phyloP scores from a whole-genome alignment of 345 rosid species.

The Populus deltoides region DNA sequence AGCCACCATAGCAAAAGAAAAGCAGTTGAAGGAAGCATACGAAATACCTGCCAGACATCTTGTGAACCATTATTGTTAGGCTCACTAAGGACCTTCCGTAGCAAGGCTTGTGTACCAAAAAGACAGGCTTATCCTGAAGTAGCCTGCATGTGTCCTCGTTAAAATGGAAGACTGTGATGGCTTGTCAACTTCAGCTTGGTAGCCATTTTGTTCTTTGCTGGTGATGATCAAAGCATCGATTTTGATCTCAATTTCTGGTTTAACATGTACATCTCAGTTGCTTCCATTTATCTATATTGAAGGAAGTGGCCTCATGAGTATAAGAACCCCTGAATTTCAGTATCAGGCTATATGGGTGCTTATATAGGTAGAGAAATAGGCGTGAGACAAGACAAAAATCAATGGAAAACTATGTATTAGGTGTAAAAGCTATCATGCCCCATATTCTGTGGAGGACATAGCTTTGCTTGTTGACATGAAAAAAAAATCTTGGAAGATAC shows the following conservation, averaged over 20 bases:
- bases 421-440: not conserved
- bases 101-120: constrained; percentile 39
- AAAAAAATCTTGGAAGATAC: no score
- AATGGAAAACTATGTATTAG: not conserved
- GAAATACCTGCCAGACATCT: constrained; percentile 4
- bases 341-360: not conserved
- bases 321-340: not conserved
- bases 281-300: not conserved
- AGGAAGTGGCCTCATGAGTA: no score
- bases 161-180: constrained; percentile 27
- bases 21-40: constrained; percentile 15
- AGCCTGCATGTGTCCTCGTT: constrained; percentile 40
- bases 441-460: not conserved
- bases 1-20: constrained; percentile 38
- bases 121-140: constrained; percentile 43
- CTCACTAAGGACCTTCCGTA: constrained; percentile 39
- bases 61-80: constrained; percentile 12
- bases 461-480: no score
- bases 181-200: not conserved
- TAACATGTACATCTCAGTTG: not conserved
- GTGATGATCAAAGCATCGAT: constrained; percentile 5
- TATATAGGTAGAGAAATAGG: not conserved
- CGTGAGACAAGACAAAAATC: no score
- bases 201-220: not conserved
- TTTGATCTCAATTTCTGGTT: constrained; percentile 9